Base-by-base conservation (phyloP, 768 basidiomycete genomes). In the Agrocybe pediades region DNA sequence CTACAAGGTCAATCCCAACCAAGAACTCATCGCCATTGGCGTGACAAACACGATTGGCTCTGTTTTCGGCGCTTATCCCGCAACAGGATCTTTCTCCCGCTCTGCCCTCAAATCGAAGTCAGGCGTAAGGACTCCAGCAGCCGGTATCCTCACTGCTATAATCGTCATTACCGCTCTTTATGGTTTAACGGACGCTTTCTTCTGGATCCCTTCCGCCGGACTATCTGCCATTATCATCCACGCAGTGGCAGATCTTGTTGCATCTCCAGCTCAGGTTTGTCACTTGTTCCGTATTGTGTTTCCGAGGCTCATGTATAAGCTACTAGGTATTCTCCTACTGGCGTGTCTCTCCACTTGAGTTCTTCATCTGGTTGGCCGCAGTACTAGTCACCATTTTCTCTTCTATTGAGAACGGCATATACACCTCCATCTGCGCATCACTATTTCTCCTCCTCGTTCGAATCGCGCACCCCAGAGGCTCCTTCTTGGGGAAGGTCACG, bases 71-170 rank as follows among this genome's bases (percentile, higher is more conserved):
- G 96, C 95, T 0, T 98, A 97, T 69, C 95, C 97, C 8, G 92
- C 96, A 0, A 99, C 97, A 11, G 97, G 97, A 1, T 98, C 95
- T 1, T 99, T 99, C 82, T 97, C 95, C 33, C 90, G 97, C n/a
- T 91, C 95, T 2, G 97, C 97, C 2, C 77, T 99, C 65, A 95
- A 97, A 72, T 86, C 91, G 25, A 98, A 96, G 70, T 95, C 92
- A 0, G 97, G 97, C 44, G 96, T 98, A n/a, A 85, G 96, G 48
- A 98, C 97, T 2, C 97, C 97, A 7, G 79, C 87, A 9, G 94
- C 91, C 9, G 97, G 97, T 52, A 79, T 95, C 53, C 66, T 90
- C 60, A 89, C 93, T 19, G 88, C 92, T 23, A 68, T 96, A 30
- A 86, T 95, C 41, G 96, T 98, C 60, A 80, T 98, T 52, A 87